Evolutionary conservation across 257 asterid species (phyloP), one percentile per base, ranked within the genome.

Genomic region (Petunia axillaris): DNA sequence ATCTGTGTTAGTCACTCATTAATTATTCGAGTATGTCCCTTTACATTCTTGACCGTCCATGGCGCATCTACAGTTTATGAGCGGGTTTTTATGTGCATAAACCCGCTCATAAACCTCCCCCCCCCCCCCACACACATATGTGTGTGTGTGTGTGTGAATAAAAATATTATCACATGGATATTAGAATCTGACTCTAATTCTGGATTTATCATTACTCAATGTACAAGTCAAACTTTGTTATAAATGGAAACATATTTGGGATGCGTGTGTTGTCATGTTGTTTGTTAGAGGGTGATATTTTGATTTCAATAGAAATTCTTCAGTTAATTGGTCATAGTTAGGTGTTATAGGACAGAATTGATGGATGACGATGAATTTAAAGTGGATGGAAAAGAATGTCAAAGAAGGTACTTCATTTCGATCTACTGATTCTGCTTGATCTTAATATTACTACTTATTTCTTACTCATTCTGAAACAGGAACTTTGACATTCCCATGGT

Each of bases 311-410:
- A 25, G 25, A 25, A 25, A 25, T 25, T 25, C 25, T 52, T 3
- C 10, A 11, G 2, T 52, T 52, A 10, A 46, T 46, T 46, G 53
- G 53, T 46, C n/a, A 70, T 44, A n/a, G 41, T 64, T 68, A 37
- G 75, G 77, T 79, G 75, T 75, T 82, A 79, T 79, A 88, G 97
- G 86, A 94, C 90, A 80, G 88, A 89, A 35, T 85, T 87, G 55
- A 66, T 58, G 64, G 89, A 86, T 75, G 91, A 83, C 41, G 75
- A 80, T 62, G 86, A 80, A 77, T 52, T 88, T 76, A 92, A 83
- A 81, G 82, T 85, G 25, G 90, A 88, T 63, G 84, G 87, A 81
- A 83, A 64, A 84, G 80, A 68, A 88, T 91, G 93, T 81, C 90
- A 38, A 76, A 74, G 25, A 55, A 81, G 93, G 94, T 92, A 83